phyloP scores from a whole-genome alignment of 305 asterid species.

The Rubia peregrina region DNA sequence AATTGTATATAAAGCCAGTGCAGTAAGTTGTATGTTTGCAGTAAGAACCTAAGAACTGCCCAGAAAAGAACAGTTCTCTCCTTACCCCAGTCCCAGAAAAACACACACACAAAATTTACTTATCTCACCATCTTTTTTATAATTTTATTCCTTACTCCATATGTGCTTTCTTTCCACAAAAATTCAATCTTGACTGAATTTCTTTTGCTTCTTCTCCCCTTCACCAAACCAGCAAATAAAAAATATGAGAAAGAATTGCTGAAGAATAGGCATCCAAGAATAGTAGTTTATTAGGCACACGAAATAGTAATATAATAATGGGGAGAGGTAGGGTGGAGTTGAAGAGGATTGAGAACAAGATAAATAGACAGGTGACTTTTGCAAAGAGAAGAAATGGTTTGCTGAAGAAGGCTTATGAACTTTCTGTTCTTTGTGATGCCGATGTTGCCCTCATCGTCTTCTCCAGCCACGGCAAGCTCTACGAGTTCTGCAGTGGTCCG shows the following conservation, averaged over 20 bases:
- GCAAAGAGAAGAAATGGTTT: slow-evolving; percentile 29
- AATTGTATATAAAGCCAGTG: slow-evolving; percentile 3
- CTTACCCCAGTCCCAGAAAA: slow-evolving; percentile 17
- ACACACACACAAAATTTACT: background rate
- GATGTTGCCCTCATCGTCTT: slow-evolving; percentile 32
- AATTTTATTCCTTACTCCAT: background rate
- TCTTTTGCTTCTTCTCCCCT: slow-evolving; percentile 1
- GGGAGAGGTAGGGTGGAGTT: slow-evolving; percentile 42
- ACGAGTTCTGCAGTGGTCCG: slow-evolving; percentile 28
- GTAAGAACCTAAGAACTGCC: slow-evolving; percentile 26
- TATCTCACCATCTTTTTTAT: background rate
- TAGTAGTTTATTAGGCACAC: background rate
- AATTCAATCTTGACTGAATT: slow-evolving; percentile 20
- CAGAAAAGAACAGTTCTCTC: slow-evolving; percentile 21
- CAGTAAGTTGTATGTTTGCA: slow-evolving; percentile 14
- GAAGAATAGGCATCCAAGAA: background rate
- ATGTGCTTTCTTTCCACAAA: slow-evolving; percentile 12
- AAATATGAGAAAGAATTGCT: background rate
- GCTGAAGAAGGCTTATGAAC: slow-evolving; percentile 28
- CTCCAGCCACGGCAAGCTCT: slow-evolving; percentile 28
- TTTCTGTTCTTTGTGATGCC: slow-evolving; percentile 28
- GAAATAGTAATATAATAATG: slow-evolving; percentile 26
- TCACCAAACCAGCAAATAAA: background rate
- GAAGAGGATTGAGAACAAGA: slow-evolving; percentile 31
- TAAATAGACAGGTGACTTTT: slow-evolving; percentile 30